Evolutionary conservation across 169 alveolate genomes (phyloP).

Genomic region (Haemoproteus tartakovskyi): DNA sequence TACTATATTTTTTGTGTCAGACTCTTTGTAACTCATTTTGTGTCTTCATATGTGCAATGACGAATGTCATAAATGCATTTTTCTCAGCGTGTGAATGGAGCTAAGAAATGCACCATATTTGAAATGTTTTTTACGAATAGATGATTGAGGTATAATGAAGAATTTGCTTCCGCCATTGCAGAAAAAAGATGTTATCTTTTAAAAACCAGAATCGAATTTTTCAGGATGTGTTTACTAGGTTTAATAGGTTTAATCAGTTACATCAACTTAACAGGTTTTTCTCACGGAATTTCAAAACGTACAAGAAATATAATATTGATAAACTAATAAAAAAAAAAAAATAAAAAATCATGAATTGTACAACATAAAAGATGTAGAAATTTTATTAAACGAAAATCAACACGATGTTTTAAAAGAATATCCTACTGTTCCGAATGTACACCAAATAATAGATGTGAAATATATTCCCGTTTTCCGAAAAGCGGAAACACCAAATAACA

Average conservation of each 20-base stretch:
- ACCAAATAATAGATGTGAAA: slow-evolving; percentile 35
- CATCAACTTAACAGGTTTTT: neutral
- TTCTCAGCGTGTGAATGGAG: too few relatives aligned
- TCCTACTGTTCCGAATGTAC: slow-evolving; percentile 40
- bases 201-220: neutral
- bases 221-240: slow-evolving; percentile 6
- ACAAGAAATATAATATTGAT: slow-evolving; percentile 12
- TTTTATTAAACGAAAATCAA: slow-evolving; percentile 42
- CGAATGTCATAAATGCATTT: too few relatives aligned
- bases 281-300: slow-evolving; percentile 32
- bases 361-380: slow-evolving; percentile 58
- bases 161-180: neutral
- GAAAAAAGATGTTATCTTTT: neutral
- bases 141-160: neutral
- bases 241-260: neutral
- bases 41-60: too few relatives aligned
- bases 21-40: too few relatives aligned
- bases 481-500: slow-evolving; percentile 22
- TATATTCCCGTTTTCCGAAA: slow-evolving; percentile 57
- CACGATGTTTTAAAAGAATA: slow-evolving; percentile 46
- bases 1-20: too few relatives aligned
- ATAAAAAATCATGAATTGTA: slow-evolving; percentile 38
- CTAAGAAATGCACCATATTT: too few relatives aligned
- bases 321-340: slow-evolving; percentile 47
- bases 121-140: neutral